These are phyloP conservation scores for Boletus subcaerulescens DNA, from an alignment of 768 basidiomycete species.

Conservation along the genomic window DNA sequence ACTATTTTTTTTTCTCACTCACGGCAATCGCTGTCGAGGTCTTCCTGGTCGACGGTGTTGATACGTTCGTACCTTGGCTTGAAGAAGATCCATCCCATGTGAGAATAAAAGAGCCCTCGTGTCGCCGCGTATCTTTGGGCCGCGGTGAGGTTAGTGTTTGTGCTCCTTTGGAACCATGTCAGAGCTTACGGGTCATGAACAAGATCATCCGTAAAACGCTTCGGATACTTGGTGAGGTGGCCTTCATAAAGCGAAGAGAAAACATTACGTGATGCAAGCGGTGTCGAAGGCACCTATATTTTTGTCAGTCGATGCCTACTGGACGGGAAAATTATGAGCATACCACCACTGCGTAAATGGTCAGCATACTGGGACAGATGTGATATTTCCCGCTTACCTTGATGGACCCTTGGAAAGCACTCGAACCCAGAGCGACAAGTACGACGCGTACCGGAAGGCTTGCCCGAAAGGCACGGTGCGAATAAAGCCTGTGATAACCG, in stretches of 20 bases:
- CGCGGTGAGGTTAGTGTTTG: too few relatives aligned
- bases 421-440: background rate
- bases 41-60: conserved; percentile 4
- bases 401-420: conserved; percentile 9
- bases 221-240: background rate
- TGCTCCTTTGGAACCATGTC: background rate
- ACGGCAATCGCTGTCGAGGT: conserved; percentile 5
- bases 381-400: background rate
- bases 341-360: conserved; percentile 1
- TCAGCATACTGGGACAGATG: too few relatives aligned
- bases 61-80: conserved; percentile 9
- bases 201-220: conserved; percentile 13
- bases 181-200: conserved; percentile 10
- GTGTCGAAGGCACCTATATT: conserved; percentile 11
- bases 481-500: conserved; percentile 11
- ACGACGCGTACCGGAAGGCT: conserved; percentile 1
- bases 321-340: background rate
- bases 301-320: background rate
- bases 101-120: conserved; percentile 9
- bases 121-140: conserved; percentile 8
- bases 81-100: conserved; percentile 15
- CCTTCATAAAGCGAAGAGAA: background rate
- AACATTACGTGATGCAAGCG: conserved; percentile 8
- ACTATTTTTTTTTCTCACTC: conserved; percentile 4
- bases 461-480: conserved; percentile 6